These are phyloP conservation scores for Diplodia intermedia DNA, from an alignment of 2,329 filamentous ascomycete species.

Conservation along the genomic window DNA sequence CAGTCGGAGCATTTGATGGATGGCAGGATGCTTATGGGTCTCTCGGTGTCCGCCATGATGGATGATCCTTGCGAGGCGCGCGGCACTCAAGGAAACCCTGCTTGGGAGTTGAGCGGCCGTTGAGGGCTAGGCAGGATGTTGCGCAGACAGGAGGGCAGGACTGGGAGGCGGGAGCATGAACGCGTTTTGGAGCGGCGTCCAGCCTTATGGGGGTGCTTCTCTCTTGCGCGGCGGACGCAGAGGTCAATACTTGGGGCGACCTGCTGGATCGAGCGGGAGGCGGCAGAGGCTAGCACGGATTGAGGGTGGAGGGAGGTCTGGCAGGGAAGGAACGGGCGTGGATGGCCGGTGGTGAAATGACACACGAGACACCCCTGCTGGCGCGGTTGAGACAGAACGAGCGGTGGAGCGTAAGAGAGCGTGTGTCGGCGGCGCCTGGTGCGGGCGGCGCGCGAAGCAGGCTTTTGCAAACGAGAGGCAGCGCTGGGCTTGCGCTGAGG, in stretches of 20 bases:
- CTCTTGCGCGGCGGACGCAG: neutral
- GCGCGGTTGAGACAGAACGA: conserved; percentile 27
- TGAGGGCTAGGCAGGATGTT: neutral
- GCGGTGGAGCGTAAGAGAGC: conserved; percentile 30
- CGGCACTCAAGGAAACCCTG: conserved; percentile 17
- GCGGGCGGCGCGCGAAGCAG: conserved; percentile 1
- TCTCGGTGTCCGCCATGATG: conserved; percentile 35
- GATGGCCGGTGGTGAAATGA: conserved; percentile 27
- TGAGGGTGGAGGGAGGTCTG: conserved; percentile 28
- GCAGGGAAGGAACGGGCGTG: conserved; percentile 24
- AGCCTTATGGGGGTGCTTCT: conserved; percentile 28
- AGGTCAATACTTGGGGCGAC: conserved; percentile 8
- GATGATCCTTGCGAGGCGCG: conserved; percentile 4
- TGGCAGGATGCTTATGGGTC: conserved; percentile 44
- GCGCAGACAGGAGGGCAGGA: conserved; percentile 6
- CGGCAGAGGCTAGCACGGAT: conserved; percentile 20
- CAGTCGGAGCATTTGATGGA: conserved; percentile 51
- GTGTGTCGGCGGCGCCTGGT: conserved; percentile 23
- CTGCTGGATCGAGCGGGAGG: conserved; percentile 28
- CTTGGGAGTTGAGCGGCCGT: neutral
- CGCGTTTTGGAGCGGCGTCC: conserved; percentile 7
- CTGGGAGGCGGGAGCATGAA: conserved; percentile 23
- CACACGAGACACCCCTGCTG: conserved; percentile 31
- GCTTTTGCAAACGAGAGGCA: conserved; percentile 6
- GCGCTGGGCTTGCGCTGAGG: neutral